Percentiles rank a stretch among this genome's conserved stretches.
Conservation (phyloP, 1,284 basidiomycete species). For the Cutaneotrichosporon mucoides region DNA sequence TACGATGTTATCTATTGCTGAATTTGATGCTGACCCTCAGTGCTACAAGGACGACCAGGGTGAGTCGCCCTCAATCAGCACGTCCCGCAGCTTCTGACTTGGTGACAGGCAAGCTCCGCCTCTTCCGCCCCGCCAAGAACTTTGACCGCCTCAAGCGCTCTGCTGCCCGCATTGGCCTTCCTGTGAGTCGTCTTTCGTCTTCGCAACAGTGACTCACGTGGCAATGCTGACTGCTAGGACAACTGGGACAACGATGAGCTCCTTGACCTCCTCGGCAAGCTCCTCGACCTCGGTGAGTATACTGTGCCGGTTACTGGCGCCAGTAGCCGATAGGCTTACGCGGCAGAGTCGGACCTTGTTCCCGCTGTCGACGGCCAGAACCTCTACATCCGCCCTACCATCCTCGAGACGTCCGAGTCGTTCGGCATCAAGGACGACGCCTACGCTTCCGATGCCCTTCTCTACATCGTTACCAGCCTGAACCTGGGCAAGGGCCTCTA, state of each 20-base stretch:
- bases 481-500: conserved; percentile 46
- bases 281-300: conserved; percentile 39
- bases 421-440: conserved; percentile 46
- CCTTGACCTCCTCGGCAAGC: conserved; percentile 38
- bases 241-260: conserved; percentile 46
- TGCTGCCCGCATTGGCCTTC: conserved; percentile 41
- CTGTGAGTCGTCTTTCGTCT: conserved; percentile 23
- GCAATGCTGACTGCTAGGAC: conserved; percentile 17
- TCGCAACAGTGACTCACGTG: no score
- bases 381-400: conserved; percentile 46
- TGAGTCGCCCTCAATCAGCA: conserved; percentile 1
- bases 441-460: conserved; percentile 39
- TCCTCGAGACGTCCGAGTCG: conserved; percentile 45
- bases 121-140: conserved; percentile 44
- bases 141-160: conserved; percentile 46
- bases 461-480: conserved; percentile 42
- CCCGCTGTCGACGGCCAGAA: conserved; percentile 39
- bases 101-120: conserved; percentile 31
- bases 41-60: conserved; percentile 43
- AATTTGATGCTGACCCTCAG: conserved; percentile 14
- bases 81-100: background rate
- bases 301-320: no score
- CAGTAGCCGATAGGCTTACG: no score
- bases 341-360: conserved; percentile 23
- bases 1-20: background rate